phyloP scores from a whole-genome alignment of 2,329 filamentous ascomycete genomes.

The Sphaerostilbella broomeana region DNA sequence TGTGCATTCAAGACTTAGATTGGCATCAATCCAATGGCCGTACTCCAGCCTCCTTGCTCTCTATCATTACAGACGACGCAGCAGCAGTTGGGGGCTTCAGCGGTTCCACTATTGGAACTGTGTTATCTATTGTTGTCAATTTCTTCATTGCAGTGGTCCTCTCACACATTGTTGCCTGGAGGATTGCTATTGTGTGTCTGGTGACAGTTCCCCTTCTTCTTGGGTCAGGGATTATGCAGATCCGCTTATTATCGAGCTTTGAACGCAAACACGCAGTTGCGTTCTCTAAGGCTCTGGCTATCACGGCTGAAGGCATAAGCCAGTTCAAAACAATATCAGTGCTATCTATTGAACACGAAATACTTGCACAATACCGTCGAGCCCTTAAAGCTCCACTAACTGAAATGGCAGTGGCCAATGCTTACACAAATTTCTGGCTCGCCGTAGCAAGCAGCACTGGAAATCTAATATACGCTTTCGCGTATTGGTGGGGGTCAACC shows the following conservation, averaged over 20 bases:
- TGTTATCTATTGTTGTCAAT: slow-evolving; percentile 62
- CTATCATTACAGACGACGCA: slow-evolving; percentile 63
- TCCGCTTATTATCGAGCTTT: slow-evolving; percentile 55
- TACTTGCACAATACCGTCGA: slow-evolving; percentile 46
- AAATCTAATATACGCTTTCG: slow-evolving; percentile 65
- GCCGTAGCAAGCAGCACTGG: slow-evolving; percentile 54
- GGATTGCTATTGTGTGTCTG: slow-evolving; percentile 66
- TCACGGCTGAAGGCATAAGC: slow-evolving; percentile 61
- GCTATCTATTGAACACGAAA: slow-evolving; percentile 46
- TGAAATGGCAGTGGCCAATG: slow-evolving; percentile 44
- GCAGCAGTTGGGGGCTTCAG: slow-evolving; percentile 61
- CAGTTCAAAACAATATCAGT: slow-evolving; percentile 58
- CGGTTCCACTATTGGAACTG: slow-evolving; percentile 62
- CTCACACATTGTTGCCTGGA: slow-evolving; percentile 67
- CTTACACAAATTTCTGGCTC: slow-evolving; percentile 52
- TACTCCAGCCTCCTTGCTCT: slow-evolving; percentile 55
- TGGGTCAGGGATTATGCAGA: slow-evolving; percentile 61
- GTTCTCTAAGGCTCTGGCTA: slow-evolving; percentile 55
- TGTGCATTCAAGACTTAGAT: slow-evolving; percentile 59
- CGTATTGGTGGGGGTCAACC: slow-evolving; percentile 74
- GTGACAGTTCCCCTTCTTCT: slow-evolving; percentile 63
- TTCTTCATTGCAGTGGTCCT: slow-evolving; percentile 61
- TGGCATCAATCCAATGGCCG: slow-evolving; percentile 64
- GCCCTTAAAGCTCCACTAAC: slow-evolving; percentile 45
- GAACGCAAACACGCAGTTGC: slow-evolving; percentile 58